Evolutionary conservation across 2,329 filamentous ascomycete species (phyloP), one percentile per base, ranked within the genome.

Genomic region (Erysiphe pulchra): DNA sequence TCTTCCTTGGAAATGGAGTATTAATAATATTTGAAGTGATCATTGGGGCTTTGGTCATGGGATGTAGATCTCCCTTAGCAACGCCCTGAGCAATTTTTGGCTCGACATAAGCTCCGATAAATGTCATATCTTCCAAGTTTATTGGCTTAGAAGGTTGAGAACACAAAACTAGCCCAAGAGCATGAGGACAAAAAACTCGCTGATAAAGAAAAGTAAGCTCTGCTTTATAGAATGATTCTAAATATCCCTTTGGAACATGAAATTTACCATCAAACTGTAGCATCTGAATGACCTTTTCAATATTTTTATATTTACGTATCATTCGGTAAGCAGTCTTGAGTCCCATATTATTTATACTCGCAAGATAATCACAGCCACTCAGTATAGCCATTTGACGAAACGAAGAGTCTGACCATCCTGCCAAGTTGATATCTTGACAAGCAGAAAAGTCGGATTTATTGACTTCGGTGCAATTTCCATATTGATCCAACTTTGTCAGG

Each of bases 371-470:
- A 58, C 90, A 98, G 8, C 90, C 90, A 57, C 85, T 93, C 48
- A 98, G 64, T 52, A 98, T 98, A 37, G 86, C 84, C 90, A 98
- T 98, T 45, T 76, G 77, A 48, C 90, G 74, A 55, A 98, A 98
- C 53, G 94, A 83, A 10, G 70, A 68, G 59, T 95, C 87, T 1
- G 82, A 80, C 87, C 87, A 98, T 8, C 86, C 87, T 4, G 84
- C 79, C 37, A 98, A 64, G 46, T 80, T 92, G 43, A 95, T 71
- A 52, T 94, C 90, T 44, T 81, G 77, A 52, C 84, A 92, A 30
- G 82, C 76, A 45, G 82, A 80, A 57, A 98, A 95, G 57, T 94
- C 82, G 13, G 74, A 73, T 32, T 90, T 79, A 55, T 84, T 84
- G 58, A 98, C 80, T 64, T 94, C 86, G 50, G 95, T 70, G 56